These are phyloP conservation scores for Scytalidium sp. DNA, from an alignment of 2,329 filamentous ascomycete species.

Conservation along the genomic window DNA sequence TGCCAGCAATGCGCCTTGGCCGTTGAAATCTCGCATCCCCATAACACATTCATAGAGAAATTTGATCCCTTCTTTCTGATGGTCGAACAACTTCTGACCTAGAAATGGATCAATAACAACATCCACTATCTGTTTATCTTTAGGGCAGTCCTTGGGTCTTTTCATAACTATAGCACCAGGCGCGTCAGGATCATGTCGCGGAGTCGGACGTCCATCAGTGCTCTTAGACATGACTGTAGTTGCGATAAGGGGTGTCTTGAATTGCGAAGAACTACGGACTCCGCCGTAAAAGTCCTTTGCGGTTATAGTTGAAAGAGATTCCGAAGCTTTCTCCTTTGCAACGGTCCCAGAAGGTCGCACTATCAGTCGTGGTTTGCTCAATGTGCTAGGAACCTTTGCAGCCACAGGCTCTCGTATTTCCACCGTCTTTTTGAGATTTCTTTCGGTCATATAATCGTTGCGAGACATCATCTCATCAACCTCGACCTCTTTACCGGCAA, in stretches of 20 bases:
- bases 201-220: conserved; percentile 45
- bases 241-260: conserved; percentile 60
- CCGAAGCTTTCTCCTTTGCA: not conserved
- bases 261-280: conserved; percentile 39
- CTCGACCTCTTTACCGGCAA: conserved; percentile 67
- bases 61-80: conserved; percentile 66
- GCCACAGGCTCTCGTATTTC: conserved; percentile 1
- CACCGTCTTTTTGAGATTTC: conserved; percentile 7
- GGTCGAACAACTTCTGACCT: conserved; percentile 58
- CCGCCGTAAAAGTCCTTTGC: conserved; percentile 36
- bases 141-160: conserved; percentile 50
- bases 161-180: conserved; percentile 66
- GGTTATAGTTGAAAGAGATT: conserved; percentile 21
- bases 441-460: conserved; percentile 53
- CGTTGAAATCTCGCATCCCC: conserved; percentile 64
- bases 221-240: conserved; percentile 46
- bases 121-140: conserved; percentile 65
- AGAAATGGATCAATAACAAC: conserved; percentile 70
- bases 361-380: not conserved
- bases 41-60: conserved; percentile 76
- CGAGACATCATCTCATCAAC: conserved; percentile 60
- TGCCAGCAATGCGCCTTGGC: conserved; percentile 67
- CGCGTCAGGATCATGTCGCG: conserved; percentile 62
- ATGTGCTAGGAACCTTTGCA: not conserved
- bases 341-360: not conserved